Percentiles rank a stretch among this genome's conserved stretches.
These are phyloP conservation scores for Thoreauomyces humboldtii DNA, from an alignment of 192 early-diverging fungal species.

Conservation along the genomic window DNA sequence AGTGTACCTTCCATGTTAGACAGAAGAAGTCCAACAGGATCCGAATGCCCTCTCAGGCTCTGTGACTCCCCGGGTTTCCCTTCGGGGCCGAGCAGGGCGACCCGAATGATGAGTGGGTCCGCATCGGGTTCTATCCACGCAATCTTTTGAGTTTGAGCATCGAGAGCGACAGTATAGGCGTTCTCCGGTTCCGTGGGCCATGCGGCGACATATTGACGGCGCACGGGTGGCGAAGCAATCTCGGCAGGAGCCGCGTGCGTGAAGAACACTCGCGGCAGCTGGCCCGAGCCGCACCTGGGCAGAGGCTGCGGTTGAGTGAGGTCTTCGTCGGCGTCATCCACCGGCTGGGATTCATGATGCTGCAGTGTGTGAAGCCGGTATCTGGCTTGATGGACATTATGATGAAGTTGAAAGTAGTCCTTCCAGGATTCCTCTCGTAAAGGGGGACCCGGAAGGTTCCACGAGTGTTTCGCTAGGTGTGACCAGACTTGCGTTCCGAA, in stretches of 20 bases:
- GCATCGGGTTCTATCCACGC: slow-evolving; percentile 9
- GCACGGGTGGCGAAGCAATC: not conserved
- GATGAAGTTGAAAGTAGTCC: slow-evolving; percentile 25
- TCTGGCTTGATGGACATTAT: slow-evolving; percentile 19
- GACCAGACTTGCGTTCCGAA: slow-evolving; percentile 25
- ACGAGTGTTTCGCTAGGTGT: slow-evolving; percentile 1
- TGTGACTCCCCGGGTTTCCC: not conserved
- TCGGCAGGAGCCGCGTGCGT: not conserved
- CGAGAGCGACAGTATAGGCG: slow-evolving; percentile 33
- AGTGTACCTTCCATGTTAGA: slow-evolving; percentile 34
- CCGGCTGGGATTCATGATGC: slow-evolving; percentile 2
- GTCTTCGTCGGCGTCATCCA: not conserved
- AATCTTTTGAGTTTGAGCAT: slow-evolving; percentile 13
- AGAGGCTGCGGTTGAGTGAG: not conserved
- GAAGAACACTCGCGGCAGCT: not conserved
- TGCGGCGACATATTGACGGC: slow-evolving; percentile 24
- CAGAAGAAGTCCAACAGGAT: slow-evolving; percentile 34
- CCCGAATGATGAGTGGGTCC: slow-evolving; percentile 9
- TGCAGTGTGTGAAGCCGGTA: not conserved
- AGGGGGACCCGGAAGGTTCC: not conserved
- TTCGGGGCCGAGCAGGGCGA: not conserved
- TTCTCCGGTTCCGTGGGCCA: slow-evolving; percentile 33
- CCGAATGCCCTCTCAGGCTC: slow-evolving; percentile 18
- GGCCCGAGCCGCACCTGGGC: not conserved
- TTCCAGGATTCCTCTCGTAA: slow-evolving; percentile 11